phyloP scores from a whole-genome alignment of 2,329 filamentous ascomycete genomes.

The Pseudocercospora crystallina region DNA sequence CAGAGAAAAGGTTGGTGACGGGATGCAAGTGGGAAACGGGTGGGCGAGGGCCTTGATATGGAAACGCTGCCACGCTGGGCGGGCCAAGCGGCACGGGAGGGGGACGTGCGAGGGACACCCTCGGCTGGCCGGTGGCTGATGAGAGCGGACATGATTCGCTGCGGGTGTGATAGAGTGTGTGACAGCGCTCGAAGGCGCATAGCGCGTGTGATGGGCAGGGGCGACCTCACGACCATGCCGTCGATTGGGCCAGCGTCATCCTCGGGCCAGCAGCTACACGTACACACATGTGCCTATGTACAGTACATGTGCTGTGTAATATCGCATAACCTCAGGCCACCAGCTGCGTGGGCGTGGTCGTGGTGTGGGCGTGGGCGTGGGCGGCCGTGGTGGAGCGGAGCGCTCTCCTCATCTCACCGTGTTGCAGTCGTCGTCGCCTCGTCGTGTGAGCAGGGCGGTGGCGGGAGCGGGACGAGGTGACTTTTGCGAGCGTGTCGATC shows the following conservation, averaged over 20 bases:
- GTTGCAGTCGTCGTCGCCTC: too few relatives aligned
- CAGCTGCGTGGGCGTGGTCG: too few relatives aligned
- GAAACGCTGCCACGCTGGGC: constrained; percentile 7
- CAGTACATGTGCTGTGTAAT: too few relatives aligned
- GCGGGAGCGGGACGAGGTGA: too few relatives aligned
- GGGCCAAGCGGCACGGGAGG: background rate
- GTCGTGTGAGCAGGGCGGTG: too few relatives aligned
- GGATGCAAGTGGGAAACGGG: background rate
- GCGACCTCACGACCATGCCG: background rate
- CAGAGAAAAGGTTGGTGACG: constrained; percentile 16
- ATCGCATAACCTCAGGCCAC: too few relatives aligned
- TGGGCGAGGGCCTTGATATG: constrained; percentile 12
- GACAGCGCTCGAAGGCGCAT: background rate
- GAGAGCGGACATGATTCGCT: constrained; percentile 8
- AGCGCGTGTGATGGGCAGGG: constrained; percentile 6
- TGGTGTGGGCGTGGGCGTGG: too few relatives aligned
- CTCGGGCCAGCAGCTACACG: too few relatives aligned
- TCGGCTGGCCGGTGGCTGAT: constrained; percentile 3
- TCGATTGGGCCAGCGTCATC: too few relatives aligned
- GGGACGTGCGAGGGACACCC: constrained; percentile 7
- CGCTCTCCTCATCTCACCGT: too few relatives aligned
- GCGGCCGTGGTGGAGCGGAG: too few relatives aligned
- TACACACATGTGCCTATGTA: constrained; percentile 1
- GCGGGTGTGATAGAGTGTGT: background rate
- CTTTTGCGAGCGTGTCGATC: too few relatives aligned